phyloP scores from a whole-genome alignment of 805 yeast species.

The Nakazawaea molendinolei region DNA sequence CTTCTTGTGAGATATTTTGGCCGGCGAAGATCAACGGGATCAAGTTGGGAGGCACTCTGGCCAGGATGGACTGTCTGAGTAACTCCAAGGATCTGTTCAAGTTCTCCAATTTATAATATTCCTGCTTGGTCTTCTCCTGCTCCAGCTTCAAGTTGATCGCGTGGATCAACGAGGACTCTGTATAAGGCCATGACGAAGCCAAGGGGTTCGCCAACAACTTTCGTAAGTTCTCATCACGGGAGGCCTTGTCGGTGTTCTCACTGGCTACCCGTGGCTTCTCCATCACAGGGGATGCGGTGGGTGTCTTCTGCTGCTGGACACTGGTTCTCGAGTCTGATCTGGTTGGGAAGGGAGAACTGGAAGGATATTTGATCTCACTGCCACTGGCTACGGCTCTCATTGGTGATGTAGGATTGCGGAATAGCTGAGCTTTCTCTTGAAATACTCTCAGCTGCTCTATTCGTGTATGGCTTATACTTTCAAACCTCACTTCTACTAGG shows the following conservation, averaged over 20 bases:
- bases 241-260: conserved; percentile 2
- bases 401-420: too few species aligned
- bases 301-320: conserved; percentile 5
- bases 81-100: conserved; percentile 55
- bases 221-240: not conserved
- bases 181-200: conserved; percentile 44
- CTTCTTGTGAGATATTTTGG: conserved; percentile 19
- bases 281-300: conserved; percentile 9
- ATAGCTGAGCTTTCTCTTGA: too few species aligned
- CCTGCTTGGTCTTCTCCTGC: conserved; percentile 81
- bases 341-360: too few species aligned
- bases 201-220: conserved; percentile 47
- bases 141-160: conserved; percentile 58
- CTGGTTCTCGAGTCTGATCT: conserved; percentile 1
- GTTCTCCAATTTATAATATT: conserved; percentile 59
- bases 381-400: too few species aligned
- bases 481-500: too few species aligned
- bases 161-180: conserved; percentile 50
- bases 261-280: conserved; percentile 1
- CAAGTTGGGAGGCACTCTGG: conserved; percentile 57
- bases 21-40: conserved; percentile 54
- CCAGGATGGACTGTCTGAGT: conserved; percentile 49
- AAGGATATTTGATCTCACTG: not conserved
- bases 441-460: too few species aligned
- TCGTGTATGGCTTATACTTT: too few species aligned